Evolutionary conservation across 768 basidiomycete genomes (phyloP), one percentile per base, ranked within the genome.

Genomic region (Ephemerocybe angulata): DNA sequence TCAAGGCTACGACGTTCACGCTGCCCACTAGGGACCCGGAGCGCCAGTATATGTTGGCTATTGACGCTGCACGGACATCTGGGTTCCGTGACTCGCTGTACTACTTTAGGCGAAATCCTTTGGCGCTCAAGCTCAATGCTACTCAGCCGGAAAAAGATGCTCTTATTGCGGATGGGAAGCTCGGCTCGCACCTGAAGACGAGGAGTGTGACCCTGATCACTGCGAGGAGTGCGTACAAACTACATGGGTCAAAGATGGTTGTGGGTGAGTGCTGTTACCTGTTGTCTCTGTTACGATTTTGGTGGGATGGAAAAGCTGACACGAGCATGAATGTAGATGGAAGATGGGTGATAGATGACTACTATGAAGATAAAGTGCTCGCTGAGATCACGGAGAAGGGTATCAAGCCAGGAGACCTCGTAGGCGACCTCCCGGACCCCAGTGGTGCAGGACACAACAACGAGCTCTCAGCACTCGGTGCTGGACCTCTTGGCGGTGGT

Each of bases 21-120:
- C 83, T 94, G 4, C 88, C 92, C 0, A 84, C 84, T 53, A 84
- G 96, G 21, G 86, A 98, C 63, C 86, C 93, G 8, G 81, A 90
- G 25, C 81, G 88, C 42, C 78, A 84, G 57, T 99, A 97, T 72
- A 90, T 97, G 83, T 88, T 98, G 38, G 94, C 96, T 21, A 98
- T 99, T 55, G 97, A 99, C 65, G 96, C 94, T 3, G 97, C 97
- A 0, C 85, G 96, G 25, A 91, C 92, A 8, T 95, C 93, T 19
- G 97, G 97, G 3, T 98, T 93, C 72, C 84, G 93, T 46, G 97
- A 98, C 69, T 98, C 97, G 8, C 75, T 98, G n/a, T 97, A 98
- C 71, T 98, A 98, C 71, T 95, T 98, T 72, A 88, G 97, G 2
- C 83, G 93, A 5, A 97, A 96, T 59, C 84, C 85, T 0, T 84